These are phyloP conservation scores for Botrytis byssoidea DNA, from an alignment of 2,329 filamentous ascomycete species.

Conservation along the genomic window DNA sequence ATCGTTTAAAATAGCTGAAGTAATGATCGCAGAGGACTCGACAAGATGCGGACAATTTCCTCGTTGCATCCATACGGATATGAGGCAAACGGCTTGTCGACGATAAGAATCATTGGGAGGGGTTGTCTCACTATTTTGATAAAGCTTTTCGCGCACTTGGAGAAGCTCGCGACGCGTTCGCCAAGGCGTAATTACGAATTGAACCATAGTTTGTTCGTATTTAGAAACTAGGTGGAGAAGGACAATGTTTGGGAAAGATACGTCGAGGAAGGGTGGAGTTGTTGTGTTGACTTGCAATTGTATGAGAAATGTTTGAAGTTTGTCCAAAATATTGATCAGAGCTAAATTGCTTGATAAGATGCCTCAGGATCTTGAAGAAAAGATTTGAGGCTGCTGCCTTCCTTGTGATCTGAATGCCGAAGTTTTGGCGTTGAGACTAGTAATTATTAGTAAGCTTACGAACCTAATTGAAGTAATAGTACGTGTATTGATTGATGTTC, in stretches of 20 bases:
- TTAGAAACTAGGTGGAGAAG: not conserved
- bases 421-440: not conserved
- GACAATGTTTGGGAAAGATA: not conserved
- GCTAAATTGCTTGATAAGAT: not conserved
- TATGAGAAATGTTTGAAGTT: constrained; percentile 4
- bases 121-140: constrained; percentile 42
- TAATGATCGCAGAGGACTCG: constrained; percentile 73
- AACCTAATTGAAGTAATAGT: not conserved
- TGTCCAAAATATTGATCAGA: not conserved
- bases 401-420: not conserved
- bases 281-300: not conserved
- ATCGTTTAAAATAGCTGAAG: constrained; percentile 67
- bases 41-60: constrained; percentile 75
- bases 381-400: not conserved
- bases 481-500: not conserved
- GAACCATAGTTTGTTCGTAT: constrained; percentile 51
- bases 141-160: constrained; percentile 63
- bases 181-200: constrained; percentile 74
- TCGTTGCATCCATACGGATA: constrained; percentile 69
- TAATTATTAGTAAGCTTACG: not conserved
- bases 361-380: not conserved
- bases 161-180: constrained; percentile 65
- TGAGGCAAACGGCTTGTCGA: constrained; percentile 53
- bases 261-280: not conserved
- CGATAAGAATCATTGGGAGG: constrained; percentile 56